Percentiles rank a stretch among this genome's conserved stretches.
Evolutionary conservation across 208 protist species (phyloP).

Genomic region (Angomonas desouzai): DNA sequence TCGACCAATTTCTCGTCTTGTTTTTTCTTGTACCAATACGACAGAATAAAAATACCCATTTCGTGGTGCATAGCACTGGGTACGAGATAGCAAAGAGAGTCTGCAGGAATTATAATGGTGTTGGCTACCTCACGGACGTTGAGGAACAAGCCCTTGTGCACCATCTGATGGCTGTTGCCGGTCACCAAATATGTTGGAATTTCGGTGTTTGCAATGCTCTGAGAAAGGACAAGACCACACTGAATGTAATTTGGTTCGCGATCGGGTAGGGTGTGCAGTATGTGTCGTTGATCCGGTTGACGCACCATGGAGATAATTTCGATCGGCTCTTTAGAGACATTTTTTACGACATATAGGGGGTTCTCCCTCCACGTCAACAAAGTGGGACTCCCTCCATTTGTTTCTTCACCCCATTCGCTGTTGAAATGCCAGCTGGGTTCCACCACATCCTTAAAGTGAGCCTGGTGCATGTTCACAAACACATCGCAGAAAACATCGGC

Average conservation of each 20-base stretch:
- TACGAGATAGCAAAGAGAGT: conserved; percentile 69
- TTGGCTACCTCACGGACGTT: conserved; percentile 64
- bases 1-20: conserved; percentile 29
- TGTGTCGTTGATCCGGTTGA: conserved; percentile 70
- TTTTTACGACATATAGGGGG: conserved; percentile 44
- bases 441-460: conserved; percentile 22
- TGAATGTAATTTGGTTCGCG: conserved; percentile 58
- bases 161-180: conserved; percentile 68
- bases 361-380: conserved; percentile 55
- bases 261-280: conserved; percentile 49
- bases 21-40: conserved; percentile 53
- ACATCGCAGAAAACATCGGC: conserved; percentile 38
- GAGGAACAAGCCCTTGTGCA: conserved; percentile 57
- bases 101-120: conserved; percentile 38
- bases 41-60: conserved; percentile 63
- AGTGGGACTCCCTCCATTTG: conserved; percentile 48
- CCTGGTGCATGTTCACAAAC: conserved; percentile 45
- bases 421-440: conserved; percentile 30
- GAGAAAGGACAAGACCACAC: conserved; percentile 52
- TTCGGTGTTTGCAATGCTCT: conserved; percentile 25
- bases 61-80: conserved; percentile 69
- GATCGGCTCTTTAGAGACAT: conserved; percentile 25
- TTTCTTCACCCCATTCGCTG: conserved; percentile 52
- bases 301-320: conserved; percentile 59
- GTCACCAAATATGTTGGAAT: conserved; percentile 76